These are phyloP conservation scores for Periconia sp. DNA, from an alignment of 2,329 filamentous ascomycete genomes.

Conservation along the genomic window DNA sequence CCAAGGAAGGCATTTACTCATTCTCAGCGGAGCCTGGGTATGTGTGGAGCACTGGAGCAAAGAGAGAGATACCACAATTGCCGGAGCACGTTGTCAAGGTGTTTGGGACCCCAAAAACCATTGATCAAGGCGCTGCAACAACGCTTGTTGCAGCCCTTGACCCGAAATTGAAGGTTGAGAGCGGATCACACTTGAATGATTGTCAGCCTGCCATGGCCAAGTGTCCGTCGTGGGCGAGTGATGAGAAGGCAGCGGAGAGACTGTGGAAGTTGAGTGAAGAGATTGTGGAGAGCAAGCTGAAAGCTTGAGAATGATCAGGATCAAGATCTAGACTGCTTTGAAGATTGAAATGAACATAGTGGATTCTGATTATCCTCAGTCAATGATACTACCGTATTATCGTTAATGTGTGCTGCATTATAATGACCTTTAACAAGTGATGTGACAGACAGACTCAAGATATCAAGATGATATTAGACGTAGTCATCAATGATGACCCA, in stretches of 20 bases:
- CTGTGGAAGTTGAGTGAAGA: constrained; percentile 30
- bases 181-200: constrained; percentile 8
- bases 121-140: constrained; percentile 21
- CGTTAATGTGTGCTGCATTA: too few relatives aligned
- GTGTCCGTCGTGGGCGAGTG: not conserved
- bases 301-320: too few relatives aligned
- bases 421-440: too few relatives aligned
- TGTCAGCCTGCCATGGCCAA: constrained; percentile 11
- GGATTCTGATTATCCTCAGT: too few relatives aligned
- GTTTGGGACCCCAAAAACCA: constrained; percentile 7
- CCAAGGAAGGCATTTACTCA: constrained; percentile 10
- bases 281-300: constrained; percentile 6
- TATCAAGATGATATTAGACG: too few relatives aligned
- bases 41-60: constrained; percentile 8
- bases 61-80: not conserved
- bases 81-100: not conserved
- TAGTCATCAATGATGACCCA: too few relatives aligned
- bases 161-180: constrained; percentile 12
- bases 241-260: constrained; percentile 16
- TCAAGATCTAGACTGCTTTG: too few relatives aligned
- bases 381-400: too few relatives aligned
- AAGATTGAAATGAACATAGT: too few relatives aligned
- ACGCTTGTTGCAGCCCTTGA: constrained; percentile 19
- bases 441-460: too few relatives aligned
- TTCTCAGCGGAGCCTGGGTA: constrained; percentile 18